Evolutionary conservation across 73 alveolate genomes (phyloP).

Genomic region (Tetrahymena thermophila): DNA sequence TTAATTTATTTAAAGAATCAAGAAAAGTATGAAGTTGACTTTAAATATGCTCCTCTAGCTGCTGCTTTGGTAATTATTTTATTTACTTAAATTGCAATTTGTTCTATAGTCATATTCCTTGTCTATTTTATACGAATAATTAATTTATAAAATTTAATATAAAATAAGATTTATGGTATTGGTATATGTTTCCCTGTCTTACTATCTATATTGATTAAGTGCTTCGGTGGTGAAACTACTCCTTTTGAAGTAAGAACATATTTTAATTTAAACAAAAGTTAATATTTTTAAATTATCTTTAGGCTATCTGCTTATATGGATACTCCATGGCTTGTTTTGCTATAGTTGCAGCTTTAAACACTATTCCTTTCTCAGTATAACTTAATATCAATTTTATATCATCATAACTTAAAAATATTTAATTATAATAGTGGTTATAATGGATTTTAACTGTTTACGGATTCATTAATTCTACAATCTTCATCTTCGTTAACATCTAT

Average conservation of each 20-base stretch:
- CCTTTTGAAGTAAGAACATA: background rate
- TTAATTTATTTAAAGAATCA: background rate
- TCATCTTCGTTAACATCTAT: background rate
- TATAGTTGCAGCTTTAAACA: background rate
- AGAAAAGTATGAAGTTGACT: background rate
- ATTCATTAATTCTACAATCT: background rate
- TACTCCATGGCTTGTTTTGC: background rate
- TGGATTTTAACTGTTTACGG: background rate
- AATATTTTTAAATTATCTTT: background rate
- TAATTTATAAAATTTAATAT: background rate
- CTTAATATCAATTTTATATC: background rate
- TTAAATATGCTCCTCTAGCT: background rate
- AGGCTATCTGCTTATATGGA: background rate
- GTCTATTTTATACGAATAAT: background rate
- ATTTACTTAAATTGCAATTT: background rate
- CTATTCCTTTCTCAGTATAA: background rate
- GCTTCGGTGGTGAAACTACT: background rate
- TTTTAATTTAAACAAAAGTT: background rate
- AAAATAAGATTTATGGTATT: background rate
- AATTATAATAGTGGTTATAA: background rate
- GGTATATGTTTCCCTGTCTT: conserved; percentile 1
- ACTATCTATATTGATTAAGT: background rate
- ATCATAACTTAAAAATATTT: background rate
- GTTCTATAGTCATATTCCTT: background rate
- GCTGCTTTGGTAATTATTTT: background rate